Conservation (phyloP, 139 green algal species). For the Coccomyxa sp. region DNA sequence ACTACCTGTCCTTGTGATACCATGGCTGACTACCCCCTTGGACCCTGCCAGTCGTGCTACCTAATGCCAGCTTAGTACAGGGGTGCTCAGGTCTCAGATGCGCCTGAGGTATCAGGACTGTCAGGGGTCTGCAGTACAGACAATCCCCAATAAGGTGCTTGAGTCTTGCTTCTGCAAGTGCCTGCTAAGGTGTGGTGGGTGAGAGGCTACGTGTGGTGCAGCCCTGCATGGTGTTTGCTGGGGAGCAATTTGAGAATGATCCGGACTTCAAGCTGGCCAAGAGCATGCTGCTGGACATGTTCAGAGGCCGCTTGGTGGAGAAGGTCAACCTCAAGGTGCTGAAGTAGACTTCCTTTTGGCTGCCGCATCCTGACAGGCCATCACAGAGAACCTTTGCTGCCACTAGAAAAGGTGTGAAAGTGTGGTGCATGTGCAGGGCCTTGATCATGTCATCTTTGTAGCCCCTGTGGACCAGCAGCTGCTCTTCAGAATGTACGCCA, state of each 20-base stretch:
- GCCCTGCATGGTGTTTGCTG: slow-evolving; percentile 82
- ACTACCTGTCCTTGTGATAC: neutral
- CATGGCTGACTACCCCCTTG: neutral
- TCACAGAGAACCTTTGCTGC: neutral
- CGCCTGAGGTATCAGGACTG: neutral
- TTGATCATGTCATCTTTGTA: slow-evolving; percentile 74
- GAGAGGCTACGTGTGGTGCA: slow-evolving; percentile 25
- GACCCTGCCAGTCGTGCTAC: neutral
- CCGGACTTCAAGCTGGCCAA: slow-evolving; percentile 57
- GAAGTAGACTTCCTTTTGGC: neutral
- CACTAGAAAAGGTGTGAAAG: too few species aligned
- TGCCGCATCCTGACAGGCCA: too few species aligned
- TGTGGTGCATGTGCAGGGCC: too few species aligned
- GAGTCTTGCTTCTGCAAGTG: too few species aligned
- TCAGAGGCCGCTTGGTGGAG: slow-evolving; percentile 69
- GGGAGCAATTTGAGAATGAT: slow-evolving; percentile 79
- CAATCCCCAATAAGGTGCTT: too few species aligned
- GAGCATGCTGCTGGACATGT: slow-evolving; percentile 83
- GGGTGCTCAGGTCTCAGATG: neutral
- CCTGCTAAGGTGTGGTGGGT: too few species aligned
- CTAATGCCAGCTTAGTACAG: neutral
- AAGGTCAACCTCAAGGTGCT: slow-evolving; percentile 72
- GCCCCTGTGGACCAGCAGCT: slow-evolving; percentile 31
- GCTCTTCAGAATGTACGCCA: slow-evolving; percentile 70
- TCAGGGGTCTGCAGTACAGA: too few species aligned